Conservation (phyloP, 345 rosid genomes). For the Garcia nutans region DNA sequence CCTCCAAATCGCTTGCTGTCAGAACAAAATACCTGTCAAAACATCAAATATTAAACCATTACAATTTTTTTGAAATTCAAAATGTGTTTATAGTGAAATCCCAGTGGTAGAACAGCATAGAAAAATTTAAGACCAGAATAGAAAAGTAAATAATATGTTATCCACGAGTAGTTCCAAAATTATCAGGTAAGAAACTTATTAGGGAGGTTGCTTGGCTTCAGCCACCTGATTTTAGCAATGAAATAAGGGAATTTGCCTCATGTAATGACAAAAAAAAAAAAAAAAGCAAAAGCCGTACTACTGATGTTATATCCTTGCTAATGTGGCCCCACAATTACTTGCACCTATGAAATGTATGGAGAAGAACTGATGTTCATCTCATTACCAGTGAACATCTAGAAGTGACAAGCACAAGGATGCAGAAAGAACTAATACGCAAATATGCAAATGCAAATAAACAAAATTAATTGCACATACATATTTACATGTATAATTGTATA, state of each 20-base stretch:
- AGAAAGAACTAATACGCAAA: neutral
- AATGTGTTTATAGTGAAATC: neutral
- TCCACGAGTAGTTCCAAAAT: neutral
- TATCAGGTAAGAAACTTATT: neutral
- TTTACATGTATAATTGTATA: neutral
- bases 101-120: neutral
- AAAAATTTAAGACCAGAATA: neutral
- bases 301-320: neutral
- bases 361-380: neutral
- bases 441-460: neutral
- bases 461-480: neutral
- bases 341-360: neutral
- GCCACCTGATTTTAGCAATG: neutral
- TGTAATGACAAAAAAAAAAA: neutral
- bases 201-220: neutral
- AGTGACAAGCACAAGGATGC: neutral
- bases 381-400: neutral
- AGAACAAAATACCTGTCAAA: constrained; percentile 84
- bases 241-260: neutral
- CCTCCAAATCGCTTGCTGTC: constrained; percentile 80
- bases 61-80: neutral
- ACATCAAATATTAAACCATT: constrained; percentile 9
- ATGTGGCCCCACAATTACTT: neutral
- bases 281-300: neutral
- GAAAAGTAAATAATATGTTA: neutral